These are phyloP conservation scores for Botrytis squamosa DNA, from an alignment of 2,329 filamentous ascomycete species.

Conservation along the genomic window DNA sequence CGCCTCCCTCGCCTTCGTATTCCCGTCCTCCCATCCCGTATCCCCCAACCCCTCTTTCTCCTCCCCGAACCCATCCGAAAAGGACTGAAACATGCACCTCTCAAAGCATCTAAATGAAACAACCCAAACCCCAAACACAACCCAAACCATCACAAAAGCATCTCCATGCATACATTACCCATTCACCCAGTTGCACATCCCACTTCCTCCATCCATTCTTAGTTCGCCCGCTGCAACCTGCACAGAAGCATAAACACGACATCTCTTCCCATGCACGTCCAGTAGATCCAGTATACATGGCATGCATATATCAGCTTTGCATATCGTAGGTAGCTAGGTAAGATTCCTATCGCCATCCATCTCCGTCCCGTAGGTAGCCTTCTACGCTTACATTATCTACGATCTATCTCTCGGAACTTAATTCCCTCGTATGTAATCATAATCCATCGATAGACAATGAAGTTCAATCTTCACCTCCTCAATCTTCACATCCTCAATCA, in stretches of 20 bases:
- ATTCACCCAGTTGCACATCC: not conserved
- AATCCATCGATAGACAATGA: not conserved
- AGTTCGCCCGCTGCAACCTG: not conserved
- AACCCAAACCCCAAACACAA: slow-evolving; percentile 14
- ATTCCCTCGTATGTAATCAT: not conserved
- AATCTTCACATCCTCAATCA: not conserved
- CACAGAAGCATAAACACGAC: slow-evolving; percentile 14
- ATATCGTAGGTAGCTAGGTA: not conserved
- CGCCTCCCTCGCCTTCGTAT: not conserved
- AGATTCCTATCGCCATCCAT: not conserved
- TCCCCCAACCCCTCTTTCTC: not conserved
- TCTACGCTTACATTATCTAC: not conserved
- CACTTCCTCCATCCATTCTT: not conserved
- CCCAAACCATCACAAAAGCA: slow-evolving; percentile 11
- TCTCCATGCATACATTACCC: not conserved
- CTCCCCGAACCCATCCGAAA: not conserved
- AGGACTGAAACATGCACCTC: slow-evolving; percentile 15
- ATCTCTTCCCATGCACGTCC: slow-evolving; percentile 9
- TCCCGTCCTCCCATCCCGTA: not conserved
- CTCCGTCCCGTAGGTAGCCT: not conserved
- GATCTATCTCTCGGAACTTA: not conserved
- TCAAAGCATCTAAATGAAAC: slow-evolving; percentile 13
- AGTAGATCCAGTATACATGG: slow-evolving; percentile 13
- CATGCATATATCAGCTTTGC: slow-evolving; percentile 8
- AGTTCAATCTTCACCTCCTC: not conserved